These are phyloP conservation scores for Escovopsis sp. DNA, from an alignment of 2,329 filamentous ascomycete species.

Conservation along the genomic window DNA sequence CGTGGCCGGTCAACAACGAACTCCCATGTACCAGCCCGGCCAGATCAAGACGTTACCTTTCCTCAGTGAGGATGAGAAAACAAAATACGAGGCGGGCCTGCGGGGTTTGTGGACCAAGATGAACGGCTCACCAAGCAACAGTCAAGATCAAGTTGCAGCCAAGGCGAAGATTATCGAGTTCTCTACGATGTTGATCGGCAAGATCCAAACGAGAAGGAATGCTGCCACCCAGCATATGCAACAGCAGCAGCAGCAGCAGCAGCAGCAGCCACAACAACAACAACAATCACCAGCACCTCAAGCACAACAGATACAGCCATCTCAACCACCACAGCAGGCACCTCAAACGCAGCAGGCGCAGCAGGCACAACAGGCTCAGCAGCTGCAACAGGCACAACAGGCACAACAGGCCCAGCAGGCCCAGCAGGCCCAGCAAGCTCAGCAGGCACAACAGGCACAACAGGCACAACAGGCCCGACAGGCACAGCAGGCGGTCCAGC, in stretches of 20 bases:
- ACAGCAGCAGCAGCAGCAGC: conserved; percentile 15
- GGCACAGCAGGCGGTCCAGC: conserved; percentile 3
- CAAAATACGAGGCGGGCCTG: conserved; percentile 44
- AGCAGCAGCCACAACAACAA: conserved; percentile 11
- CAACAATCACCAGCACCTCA: conserved; percentile 7
- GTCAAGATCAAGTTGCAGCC: conserved; percentile 33
- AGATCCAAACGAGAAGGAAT: conserved; percentile 29
- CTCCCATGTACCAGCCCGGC: conserved; percentile 34
- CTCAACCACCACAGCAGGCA: conserved; percentile 7
- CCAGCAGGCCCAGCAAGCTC: conserved; percentile 18
- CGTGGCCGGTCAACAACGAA: conserved; percentile 12
- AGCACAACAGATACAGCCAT: conserved; percentile 7
- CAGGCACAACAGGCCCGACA: conserved; percentile 8
- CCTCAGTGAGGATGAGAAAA: conserved; percentile 39
- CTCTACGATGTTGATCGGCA: conserved; percentile 39
- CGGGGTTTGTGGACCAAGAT: conserved; percentile 38
- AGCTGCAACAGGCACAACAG: conserved; percentile 9
- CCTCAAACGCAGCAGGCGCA: conserved; percentile 4
- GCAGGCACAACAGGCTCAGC: conserved; percentile 12
- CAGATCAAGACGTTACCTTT: conserved; percentile 36
- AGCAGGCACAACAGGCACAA: conserved; percentile 7
- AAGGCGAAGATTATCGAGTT: conserved; percentile 46
- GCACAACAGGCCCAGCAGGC: conserved; percentile 9
- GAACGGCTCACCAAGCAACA: conserved; percentile 31
- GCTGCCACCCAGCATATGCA: conserved; percentile 21